Evolutionary conservation across 176 grass and related monocot species (phyloP).

Genomic region (Oryza rufipogon): DNA sequence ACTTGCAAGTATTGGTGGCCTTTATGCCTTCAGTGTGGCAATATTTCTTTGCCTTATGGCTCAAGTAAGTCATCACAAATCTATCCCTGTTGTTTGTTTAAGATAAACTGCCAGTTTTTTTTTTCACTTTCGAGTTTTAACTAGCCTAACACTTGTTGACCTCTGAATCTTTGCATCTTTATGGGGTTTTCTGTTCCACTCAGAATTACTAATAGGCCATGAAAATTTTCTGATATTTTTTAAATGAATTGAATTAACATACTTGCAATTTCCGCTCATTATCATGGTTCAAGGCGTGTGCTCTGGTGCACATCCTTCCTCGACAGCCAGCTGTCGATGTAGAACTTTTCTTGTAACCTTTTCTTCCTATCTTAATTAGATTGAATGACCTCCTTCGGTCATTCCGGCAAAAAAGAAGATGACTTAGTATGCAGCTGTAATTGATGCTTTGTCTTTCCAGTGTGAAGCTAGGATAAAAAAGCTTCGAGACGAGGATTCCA

Average conservation of each 20-base stretch:
- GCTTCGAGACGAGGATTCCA: conserved; percentile 66
- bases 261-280: neutral
- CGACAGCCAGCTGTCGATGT: too few species aligned
- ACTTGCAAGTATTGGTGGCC: conserved; percentile 85
- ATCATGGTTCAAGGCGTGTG: neutral
- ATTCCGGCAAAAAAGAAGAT: too few species aligned
- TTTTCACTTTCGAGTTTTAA: neutral
- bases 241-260: conserved; percentile 24
- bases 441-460: conserved; percentile 45
- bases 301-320: too few species aligned
- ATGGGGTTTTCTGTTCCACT: neutral
- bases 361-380: too few species aligned
- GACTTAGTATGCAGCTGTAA: conserved; percentile 2
- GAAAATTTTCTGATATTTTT: neutral
- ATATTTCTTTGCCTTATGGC: conserved; percentile 81
- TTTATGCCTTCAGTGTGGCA: conserved; percentile 80
- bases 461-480: conserved; percentile 83
- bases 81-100: neutral
- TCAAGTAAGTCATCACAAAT: conserved; percentile 68
- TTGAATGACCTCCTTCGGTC: too few species aligned
- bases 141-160: conserved; percentile 18
- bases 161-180: neutral
- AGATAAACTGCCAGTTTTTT: neutral
- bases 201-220: neutral
- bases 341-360: too few species aligned